A percentile compares a stretch with the other conserved stretches of the same genome.
phyloP scores from a whole-genome alignment of 129 eudicot species.

The Artemisia argyi region DNA sequence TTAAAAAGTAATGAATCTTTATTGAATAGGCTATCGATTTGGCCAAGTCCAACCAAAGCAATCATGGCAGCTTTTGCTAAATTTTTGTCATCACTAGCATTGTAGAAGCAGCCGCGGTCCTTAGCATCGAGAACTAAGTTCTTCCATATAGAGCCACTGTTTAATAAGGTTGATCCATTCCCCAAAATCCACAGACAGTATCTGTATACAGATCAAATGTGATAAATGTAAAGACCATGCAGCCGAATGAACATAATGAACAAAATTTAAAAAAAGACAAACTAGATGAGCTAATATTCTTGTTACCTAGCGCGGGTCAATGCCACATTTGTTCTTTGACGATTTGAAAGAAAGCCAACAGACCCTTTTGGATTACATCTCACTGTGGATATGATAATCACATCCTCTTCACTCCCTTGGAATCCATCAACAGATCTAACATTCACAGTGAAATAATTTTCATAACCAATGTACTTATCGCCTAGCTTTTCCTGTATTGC shows the following conservation, averaged over 20 bases:
- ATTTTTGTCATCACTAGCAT: slow-evolving; percentile 52
- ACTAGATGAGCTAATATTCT: not conserved
- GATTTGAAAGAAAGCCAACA: slow-evolving; percentile 60
- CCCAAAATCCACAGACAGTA: slow-evolving; percentile 81
- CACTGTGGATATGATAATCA: slow-evolving; percentile 69
- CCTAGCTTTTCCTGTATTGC: slow-evolving; percentile 55
- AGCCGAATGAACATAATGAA: not conserved
- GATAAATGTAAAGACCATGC: not conserved
- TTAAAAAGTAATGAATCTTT: slow-evolving; percentile 37
- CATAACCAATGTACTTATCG: slow-evolving; percentile 30
- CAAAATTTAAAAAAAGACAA: not conserved
- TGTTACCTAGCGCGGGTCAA: slow-evolving; percentile 75
- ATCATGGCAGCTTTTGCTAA: slow-evolving; percentile 30
- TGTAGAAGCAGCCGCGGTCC: slow-evolving; percentile 51
- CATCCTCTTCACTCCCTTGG: slow-evolving; percentile 74
- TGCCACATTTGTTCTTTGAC: slow-evolving; percentile 67
- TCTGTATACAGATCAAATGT: slow-evolving; percentile 31
- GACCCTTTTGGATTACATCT: slow-evolving; percentile 56
- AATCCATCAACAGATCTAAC: slow-evolving; percentile 69
- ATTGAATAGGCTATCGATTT: slow-evolving; percentile 29
- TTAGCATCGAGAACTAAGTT: slow-evolving; percentile 57
- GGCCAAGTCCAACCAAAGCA: slow-evolving; percentile 37
- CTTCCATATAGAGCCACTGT: slow-evolving; percentile 68
- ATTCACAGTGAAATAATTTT: slow-evolving; percentile 38
- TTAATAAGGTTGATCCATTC: slow-evolving; percentile 48